These are phyloP conservation scores for Lupinus albus DNA, from an alignment of 306 rosid genomes.

Conservation along the genomic window DNA sequence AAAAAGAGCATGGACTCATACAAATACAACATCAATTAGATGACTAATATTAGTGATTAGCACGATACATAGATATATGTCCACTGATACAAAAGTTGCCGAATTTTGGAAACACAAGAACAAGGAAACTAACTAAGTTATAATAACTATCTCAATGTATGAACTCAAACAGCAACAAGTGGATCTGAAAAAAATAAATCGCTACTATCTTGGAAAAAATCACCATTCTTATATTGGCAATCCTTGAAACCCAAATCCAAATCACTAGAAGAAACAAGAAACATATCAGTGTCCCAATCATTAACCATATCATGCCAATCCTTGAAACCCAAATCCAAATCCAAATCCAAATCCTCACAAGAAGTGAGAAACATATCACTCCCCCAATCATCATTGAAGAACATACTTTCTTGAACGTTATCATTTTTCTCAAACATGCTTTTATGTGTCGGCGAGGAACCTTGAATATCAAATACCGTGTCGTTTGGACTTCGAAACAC, in stretches of 20 bases:
- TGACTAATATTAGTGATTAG: constrained; percentile 10
- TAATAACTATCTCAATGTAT: background rate
- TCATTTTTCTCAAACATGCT: constrained; percentile 38
- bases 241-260: constrained; percentile 39
- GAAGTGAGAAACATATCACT: constrained; percentile 41
- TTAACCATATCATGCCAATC: constrained; percentile 36
- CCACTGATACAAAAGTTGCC: constrained; percentile 63
- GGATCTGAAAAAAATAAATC: constrained; percentile 74
- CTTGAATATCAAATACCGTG: no score
- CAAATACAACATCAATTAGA: background rate
- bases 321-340: constrained; percentile 45
- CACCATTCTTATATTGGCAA: constrained; percentile 57
- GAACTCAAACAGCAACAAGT: constrained; percentile 57
- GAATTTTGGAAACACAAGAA: constrained; percentile 37
- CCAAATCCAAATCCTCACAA: constrained; percentile 39
- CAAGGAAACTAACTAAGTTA: constrained; percentile 5
- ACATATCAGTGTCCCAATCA: constrained; percentile 37
- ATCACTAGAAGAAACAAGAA: constrained; percentile 41
- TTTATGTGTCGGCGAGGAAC: no score
- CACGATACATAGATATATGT: background rate
- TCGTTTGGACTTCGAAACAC: constrained; percentile 42
- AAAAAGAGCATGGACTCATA: no score
- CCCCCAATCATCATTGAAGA: constrained; percentile 35
- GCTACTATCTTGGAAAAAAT: constrained; percentile 78
- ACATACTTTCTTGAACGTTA: constrained; percentile 22